Percentiles rank a stretch among this genome's conserved stretches.
Conservation (phyloP, 176 grass and related monocot genomes). For the Guadua angustifolia region DNA sequence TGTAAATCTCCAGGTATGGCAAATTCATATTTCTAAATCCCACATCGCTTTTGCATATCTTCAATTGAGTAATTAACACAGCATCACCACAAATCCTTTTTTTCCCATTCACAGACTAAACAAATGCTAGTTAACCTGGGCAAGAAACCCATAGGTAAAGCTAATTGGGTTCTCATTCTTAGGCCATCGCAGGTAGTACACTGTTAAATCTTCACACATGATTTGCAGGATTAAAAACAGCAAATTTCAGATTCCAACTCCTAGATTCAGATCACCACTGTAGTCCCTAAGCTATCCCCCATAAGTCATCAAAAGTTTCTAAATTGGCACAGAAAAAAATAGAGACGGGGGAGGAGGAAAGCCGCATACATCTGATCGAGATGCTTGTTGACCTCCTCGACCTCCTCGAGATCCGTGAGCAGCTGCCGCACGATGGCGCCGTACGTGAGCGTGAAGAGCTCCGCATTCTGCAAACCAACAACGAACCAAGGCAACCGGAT, state of each 20-base stretch:
- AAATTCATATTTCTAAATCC: background rate
- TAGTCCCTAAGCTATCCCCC: background rate
- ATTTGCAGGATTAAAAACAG: background rate
- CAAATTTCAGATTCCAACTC: background rate
- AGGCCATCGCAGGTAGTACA: background rate
- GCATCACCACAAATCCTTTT: background rate
- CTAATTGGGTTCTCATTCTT: background rate
- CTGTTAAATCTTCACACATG: background rate
- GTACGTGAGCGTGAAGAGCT: slow-evolving; percentile 96
- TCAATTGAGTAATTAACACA: background rate
- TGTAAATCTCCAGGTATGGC: background rate
- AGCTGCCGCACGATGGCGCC: slow-evolving; percentile 97
- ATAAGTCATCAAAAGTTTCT: background rate
- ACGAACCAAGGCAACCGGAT: slow-evolving; percentile 11
- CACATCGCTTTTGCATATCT: background rate
- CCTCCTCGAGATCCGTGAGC: slow-evolving; percentile 95
- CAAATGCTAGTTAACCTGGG: background rate
- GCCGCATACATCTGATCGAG: slow-evolving; percentile 88
- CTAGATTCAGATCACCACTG: background rate
- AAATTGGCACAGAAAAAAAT: background rate
- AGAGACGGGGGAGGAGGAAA: background rate
- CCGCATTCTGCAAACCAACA: slow-evolving; percentile 67
- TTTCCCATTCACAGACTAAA: background rate
- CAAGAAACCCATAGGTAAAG: background rate
- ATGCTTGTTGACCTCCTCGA: slow-evolving; percentile 99